phyloP scores from a whole-genome alignment of 2,329 filamentous ascomycete species.

The Botrytis aclada region DNA sequence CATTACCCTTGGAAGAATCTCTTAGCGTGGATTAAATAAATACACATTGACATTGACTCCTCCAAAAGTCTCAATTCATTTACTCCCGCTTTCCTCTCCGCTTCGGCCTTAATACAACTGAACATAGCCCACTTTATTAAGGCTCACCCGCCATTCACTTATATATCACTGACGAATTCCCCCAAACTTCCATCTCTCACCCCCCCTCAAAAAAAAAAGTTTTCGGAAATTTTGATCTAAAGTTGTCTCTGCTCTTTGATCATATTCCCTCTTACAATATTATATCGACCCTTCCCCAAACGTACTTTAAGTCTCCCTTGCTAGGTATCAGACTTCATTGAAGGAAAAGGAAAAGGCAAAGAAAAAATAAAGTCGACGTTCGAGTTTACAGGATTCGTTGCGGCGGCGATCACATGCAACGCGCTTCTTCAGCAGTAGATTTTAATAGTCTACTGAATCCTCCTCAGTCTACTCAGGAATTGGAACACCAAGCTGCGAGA shows the following conservation, averaged over 20 bases:
- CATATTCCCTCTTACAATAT: neutral
- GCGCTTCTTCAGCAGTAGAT: constrained; percentile 69
- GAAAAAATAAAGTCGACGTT: neutral
- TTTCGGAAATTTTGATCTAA: neutral
- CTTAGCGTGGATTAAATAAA: neutral
- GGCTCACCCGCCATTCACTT: constrained; percentile 29
- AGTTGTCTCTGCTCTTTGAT: neutral
- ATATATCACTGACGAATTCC: constrained; percentile 27
- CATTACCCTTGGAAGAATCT: neutral
- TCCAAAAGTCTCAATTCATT: constrained; percentile 19
- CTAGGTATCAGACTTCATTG: neutral
- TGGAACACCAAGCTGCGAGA: constrained; percentile 36
- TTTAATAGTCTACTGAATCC: constrained; percentile 74
- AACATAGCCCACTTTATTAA: constrained; percentile 27
- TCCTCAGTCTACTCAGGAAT: constrained; percentile 46
- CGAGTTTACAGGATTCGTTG: constrained; percentile 31
- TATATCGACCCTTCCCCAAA: neutral
- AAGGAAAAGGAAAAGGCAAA: neutral
- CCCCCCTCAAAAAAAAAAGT: neutral
- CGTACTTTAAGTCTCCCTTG: neutral
- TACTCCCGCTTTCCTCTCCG: constrained; percentile 27
- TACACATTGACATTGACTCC: neutral
- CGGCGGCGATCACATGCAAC: constrained; percentile 66
- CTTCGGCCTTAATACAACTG: constrained; percentile 13
- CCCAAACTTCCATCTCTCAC: constrained; percentile 22